These are phyloP conservation scores for Ophidiomyces ophidiicola DNA, from an alignment of 2,329 filamentous ascomycete species.

Conservation along the genomic window DNA sequence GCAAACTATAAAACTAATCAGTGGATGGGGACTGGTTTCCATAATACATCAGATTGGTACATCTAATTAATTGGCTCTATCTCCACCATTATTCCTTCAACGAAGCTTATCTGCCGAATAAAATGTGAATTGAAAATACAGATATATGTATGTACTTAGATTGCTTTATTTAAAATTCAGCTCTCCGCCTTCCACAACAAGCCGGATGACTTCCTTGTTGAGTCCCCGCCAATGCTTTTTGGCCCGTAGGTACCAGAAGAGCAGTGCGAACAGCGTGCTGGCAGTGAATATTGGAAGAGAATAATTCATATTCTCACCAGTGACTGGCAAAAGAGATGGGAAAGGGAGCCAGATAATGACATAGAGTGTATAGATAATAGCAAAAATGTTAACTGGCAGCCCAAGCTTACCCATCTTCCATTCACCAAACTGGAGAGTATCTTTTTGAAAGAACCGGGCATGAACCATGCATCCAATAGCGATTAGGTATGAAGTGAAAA, in stretches of 20 bases:
- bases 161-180: constrained; percentile 13
- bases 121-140: too few relatives aligned
- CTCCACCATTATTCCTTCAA: too few relatives aligned
- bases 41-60: too few relatives aligned
- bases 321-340: constrained; percentile 25
- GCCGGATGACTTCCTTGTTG: constrained; percentile 16
- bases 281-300: constrained; percentile 25
- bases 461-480: constrained; percentile 28
- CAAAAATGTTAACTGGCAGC: constrained; percentile 26
- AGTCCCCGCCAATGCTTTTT: constrained; percentile 15
- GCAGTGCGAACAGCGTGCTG: constrained; percentile 13
- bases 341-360: constrained; percentile 27
- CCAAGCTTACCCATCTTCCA: constrained; percentile 25
- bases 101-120: too few relatives aligned
- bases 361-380: constrained; percentile 25
- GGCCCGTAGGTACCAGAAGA: constrained; percentile 14
- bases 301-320: constrained; percentile 31
- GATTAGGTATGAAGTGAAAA: constrained; percentile 33
- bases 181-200: constrained; percentile 15
- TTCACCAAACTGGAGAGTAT: constrained; percentile 19
- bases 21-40: too few relatives aligned
- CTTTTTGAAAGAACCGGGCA: constrained; percentile 21
- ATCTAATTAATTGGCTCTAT: too few relatives aligned
- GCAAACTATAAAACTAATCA: too few relatives aligned
- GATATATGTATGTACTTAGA: background rate